Evolutionary conservation across 495 filamentous ascomycete genomes (phyloP).

Genomic region (Talaromyces proteolyticus): DNA sequence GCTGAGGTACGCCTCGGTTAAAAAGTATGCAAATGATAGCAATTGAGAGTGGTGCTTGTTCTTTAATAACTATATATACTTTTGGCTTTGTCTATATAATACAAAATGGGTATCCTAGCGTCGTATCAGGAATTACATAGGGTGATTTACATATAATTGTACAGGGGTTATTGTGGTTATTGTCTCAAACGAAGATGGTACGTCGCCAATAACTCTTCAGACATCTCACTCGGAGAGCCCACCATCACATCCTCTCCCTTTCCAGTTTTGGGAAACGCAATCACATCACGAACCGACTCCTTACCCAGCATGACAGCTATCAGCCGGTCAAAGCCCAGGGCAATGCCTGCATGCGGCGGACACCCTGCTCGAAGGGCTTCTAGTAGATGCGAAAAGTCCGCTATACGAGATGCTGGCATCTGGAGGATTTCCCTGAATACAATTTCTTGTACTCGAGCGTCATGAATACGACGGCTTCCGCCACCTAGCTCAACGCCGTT

Average conservation of each 20-base stretch:
- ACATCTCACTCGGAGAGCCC: slow-evolving; percentile 62
- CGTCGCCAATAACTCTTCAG: slow-evolving; percentile 53
- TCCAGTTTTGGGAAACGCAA: slow-evolving; percentile 90
- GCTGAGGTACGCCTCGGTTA: too few species aligned
- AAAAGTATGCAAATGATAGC: too few species aligned
- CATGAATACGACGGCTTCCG: slow-evolving; percentile 88
- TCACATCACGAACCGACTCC: slow-evolving; percentile 80
- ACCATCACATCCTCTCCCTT: slow-evolving; percentile 80
- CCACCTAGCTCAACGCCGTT: slow-evolving; percentile 95
- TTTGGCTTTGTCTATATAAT: slow-evolving; percentile 4
- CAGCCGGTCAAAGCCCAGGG: slow-evolving; percentile 86
- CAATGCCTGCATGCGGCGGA: slow-evolving; percentile 94
- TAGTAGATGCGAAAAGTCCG: slow-evolving; percentile 78
- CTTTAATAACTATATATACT: too few species aligned
- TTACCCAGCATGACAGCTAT: slow-evolving; percentile 73
- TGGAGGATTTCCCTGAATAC: slow-evolving; percentile 79
- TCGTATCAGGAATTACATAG: background rate
- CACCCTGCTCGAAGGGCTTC: slow-evolving; percentile 79
- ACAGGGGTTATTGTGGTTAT: background rate
- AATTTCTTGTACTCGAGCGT: slow-evolving; percentile 76
- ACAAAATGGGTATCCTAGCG: background rate
- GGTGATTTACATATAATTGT: too few species aligned
- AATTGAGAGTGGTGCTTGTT: too few species aligned
- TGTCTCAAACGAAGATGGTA: slow-evolving; percentile 54
- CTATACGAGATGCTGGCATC: slow-evolving; percentile 52